phyloP scores from a whole-genome alignment of 2,329 filamentous ascomycete species.

The Colletotrichum caudatum region DNA sequence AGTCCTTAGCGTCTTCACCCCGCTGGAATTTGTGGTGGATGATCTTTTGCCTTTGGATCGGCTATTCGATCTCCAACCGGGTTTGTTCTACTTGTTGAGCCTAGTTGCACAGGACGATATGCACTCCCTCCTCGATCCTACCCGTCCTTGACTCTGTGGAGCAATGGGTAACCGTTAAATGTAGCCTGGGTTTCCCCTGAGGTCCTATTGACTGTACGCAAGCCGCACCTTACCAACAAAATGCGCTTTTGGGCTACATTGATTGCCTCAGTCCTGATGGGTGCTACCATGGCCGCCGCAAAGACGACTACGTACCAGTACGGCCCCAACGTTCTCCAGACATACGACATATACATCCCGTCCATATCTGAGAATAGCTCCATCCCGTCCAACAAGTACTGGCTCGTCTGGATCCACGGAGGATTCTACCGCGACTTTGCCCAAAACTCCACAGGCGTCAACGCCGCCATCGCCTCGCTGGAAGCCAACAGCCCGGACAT shows the following conservation, averaged over 20 bases:
- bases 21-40: slow-evolving; percentile 2
- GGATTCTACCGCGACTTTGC: slow-evolving; percentile 37
- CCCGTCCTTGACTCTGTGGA: neutral
- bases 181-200: neutral
- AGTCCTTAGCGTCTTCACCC: slow-evolving; percentile 6
- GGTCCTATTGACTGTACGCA: neutral
- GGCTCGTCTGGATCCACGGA: slow-evolving; percentile 32
- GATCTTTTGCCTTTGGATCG: neutral
- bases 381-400: slow-evolving; percentile 17
- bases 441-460: slow-evolving; percentile 25
- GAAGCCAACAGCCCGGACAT: slow-evolving; percentile 20
- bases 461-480: slow-evolving; percentile 24
- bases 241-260: slow-evolving; percentile 14
- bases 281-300: slow-evolving; percentile 17
- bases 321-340: slow-evolving; percentile 28
- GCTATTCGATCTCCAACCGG: slow-evolving; percentile 2
- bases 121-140: neutral
- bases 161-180: neutral
- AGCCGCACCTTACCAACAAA: neutral
- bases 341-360: slow-evolving; percentile 26
- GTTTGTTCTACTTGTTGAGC: slow-evolving; percentile 2
- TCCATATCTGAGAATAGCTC: neutral
- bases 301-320: slow-evolving; percentile 28
- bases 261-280: neutral
- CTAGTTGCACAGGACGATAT: neutral